phyloP scores from a whole-genome alignment of 2,329 filamentous ascomycete species.

The Aspergillus sp. region DNA sequence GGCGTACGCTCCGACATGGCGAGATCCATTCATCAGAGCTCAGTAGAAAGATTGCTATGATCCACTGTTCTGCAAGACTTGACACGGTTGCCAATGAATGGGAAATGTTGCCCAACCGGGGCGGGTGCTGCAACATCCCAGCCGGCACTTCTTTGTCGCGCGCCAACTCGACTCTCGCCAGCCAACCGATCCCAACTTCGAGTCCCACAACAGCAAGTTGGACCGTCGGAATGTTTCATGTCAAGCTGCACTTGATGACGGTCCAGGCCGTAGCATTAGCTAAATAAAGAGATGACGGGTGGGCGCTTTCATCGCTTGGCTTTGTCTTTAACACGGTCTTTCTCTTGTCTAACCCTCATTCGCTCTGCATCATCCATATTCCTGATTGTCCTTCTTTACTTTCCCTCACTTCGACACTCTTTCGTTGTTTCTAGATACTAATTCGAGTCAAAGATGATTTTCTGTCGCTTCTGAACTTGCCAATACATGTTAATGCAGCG shows the following conservation, averaged over 20 bases:
- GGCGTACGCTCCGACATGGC: neutral
- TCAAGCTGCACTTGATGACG: conserved; percentile 7
- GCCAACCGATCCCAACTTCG: conserved; percentile 12
- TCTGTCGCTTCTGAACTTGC: conserved; percentile 1
- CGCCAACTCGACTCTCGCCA: conserved; percentile 15
- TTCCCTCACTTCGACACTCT: neutral
- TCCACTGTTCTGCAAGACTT: neutral
- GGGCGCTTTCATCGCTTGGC: neutral
- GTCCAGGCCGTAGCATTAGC: neutral
- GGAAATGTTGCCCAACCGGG: neutral
- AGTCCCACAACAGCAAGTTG: neutral
- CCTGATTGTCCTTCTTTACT: neutral
- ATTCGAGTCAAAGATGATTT: neutral
- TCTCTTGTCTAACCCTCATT: neutral
- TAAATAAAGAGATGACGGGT: conserved; percentile 7
- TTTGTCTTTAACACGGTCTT: neutral
- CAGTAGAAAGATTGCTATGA: neutral
- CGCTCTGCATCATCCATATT: conserved; percentile 6
- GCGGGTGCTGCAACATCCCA: conserved; percentile 1
- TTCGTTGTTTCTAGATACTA: neutral
- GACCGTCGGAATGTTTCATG: neutral
- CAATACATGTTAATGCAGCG: neutral
- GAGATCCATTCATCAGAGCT: neutral
- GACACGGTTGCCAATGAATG: conserved; percentile 6
- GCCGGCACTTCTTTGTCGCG: conserved; percentile 19